Evolutionary conservation across 2,329 filamentous ascomycete genomes (phyloP).

Genomic region (Paecilomyces sp.): DNA sequence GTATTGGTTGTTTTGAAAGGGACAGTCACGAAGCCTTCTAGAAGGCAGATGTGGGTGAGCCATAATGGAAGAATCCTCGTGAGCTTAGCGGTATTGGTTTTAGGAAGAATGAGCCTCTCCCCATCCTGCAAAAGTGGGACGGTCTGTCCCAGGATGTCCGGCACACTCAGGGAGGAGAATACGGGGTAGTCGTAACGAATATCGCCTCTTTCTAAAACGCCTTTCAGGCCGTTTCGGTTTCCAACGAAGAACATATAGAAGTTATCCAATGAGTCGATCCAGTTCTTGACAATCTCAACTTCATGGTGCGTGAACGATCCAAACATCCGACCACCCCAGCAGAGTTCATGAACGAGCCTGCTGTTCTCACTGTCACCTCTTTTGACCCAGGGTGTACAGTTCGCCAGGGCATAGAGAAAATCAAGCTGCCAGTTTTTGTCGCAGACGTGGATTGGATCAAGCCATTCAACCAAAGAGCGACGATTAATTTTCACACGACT

Average conservation of each 20-base stretch:
- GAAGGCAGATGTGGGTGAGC: slow-evolving; percentile 29
- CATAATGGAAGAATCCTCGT: slow-evolving; percentile 25
- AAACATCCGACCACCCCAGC: slow-evolving; percentile 45
- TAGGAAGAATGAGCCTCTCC: neutral
- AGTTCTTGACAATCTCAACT: slow-evolving; percentile 26
- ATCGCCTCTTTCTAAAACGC: neutral
- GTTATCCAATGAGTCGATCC: slow-evolving; percentile 32
- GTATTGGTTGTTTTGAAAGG: slow-evolving; percentile 26
- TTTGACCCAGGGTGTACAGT: slow-evolving; percentile 34
- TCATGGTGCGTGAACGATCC: slow-evolving; percentile 43
- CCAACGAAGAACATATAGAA: slow-evolving; percentile 1
- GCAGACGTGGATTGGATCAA: too few species aligned
- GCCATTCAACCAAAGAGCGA: too few species aligned
- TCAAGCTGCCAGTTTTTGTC: too few species aligned
- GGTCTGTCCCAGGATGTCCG: slow-evolving; percentile 2
- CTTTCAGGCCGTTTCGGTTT: neutral
- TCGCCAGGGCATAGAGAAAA: slow-evolving; percentile 17
- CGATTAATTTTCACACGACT: too few species aligned
- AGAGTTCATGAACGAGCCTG: slow-evolving; percentile 35
- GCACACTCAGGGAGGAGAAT: too few species aligned
- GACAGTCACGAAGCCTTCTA: slow-evolving; percentile 30
- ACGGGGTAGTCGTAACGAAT: neutral
- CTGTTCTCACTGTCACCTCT: slow-evolving; percentile 35
- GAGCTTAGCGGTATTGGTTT: slow-evolving; percentile 1
- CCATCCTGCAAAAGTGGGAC: slow-evolving; percentile 2